Conservation (phyloP, 164 flowering plant species). For the Cinnamomum chago region DNA sequence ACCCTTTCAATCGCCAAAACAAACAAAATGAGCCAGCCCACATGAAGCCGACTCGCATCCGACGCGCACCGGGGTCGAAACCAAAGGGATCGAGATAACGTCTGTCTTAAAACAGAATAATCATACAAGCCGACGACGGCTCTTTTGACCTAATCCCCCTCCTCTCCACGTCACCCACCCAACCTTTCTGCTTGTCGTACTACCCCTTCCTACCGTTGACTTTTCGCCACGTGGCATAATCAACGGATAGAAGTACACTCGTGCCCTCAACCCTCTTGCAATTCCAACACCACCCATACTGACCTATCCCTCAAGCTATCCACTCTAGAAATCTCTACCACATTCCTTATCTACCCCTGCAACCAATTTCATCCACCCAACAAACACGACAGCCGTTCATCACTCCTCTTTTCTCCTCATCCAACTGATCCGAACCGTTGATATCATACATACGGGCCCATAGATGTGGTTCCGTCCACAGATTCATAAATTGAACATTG, state of each 20-base stretch:
- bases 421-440: neutral
- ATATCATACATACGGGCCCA: neutral
- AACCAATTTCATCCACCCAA: too few relatives aligned
- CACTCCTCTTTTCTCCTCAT: too few relatives aligned
- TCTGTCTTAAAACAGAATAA: neutral
- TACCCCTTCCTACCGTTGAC: neutral
- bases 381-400: too few relatives aligned
- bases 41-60: neutral
- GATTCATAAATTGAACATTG: too few relatives aligned
- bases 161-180: neutral
- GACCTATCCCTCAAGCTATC: neutral
- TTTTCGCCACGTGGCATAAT: neutral
- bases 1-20: too few relatives aligned
- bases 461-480: too few relatives aligned
- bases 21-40: too few relatives aligned
- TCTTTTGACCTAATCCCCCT: neutral
- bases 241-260: slow-evolving; percentile 1
- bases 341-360: too few relatives aligned
- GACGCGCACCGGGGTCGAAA: neutral
- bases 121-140: slow-evolving; percentile 1
- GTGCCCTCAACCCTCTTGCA: neutral
- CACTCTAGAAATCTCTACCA: neutral
- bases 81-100: neutral
- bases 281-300: neutral
- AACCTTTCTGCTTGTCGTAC: neutral